Conservation (phyloP, 1,139 yeast genomes). For the Debaryomycetaceae sp. region DNA sequence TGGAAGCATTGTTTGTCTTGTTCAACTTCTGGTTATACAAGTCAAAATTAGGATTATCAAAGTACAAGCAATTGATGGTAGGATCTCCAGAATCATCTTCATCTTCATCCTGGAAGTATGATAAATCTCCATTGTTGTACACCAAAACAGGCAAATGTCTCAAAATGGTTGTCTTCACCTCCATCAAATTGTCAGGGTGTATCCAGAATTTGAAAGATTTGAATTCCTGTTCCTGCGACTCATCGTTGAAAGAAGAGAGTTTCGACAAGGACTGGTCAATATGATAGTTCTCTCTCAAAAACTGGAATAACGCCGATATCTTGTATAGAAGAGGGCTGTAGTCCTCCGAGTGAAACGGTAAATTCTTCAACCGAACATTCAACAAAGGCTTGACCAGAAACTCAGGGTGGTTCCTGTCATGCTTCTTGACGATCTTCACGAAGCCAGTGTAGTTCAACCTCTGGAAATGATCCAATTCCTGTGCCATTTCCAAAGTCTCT, state of each 20-base stretch:
- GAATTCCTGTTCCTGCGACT: conserved; percentile 51
- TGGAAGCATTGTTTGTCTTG: conserved; percentile 64
- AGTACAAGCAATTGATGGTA: conserved; percentile 78
- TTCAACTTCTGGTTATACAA: conserved; percentile 81
- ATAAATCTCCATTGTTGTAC: conserved; percentile 49
- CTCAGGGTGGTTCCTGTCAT: conserved; percentile 82
- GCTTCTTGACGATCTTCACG: conserved; percentile 90
- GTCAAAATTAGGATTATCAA: conserved; percentile 80
- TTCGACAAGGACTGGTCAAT: conserved; percentile 40
- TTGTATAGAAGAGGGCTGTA: conserved; percentile 87
- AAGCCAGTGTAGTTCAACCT: conserved; percentile 93
- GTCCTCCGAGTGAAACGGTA: conserved; percentile 94
- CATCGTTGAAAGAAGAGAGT: conserved; percentile 46
- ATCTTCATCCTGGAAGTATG: conserved; percentile 33
- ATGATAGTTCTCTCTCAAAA: conserved; percentile 65
- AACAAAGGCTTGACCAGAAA: conserved; percentile 86
- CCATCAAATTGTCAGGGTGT: conserved; percentile 95
- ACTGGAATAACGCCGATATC: conserved; percentile 75
- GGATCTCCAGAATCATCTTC: conserved; percentile 57
- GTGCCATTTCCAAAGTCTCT: conserved; percentile 67
- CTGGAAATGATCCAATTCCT: conserved; percentile 84
- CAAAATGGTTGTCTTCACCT: conserved; percentile 87
- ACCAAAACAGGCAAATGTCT: conserved; percentile 92
- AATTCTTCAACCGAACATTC: conserved; percentile 78
- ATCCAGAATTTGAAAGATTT: conserved; percentile 92